These are phyloP conservation scores for Epichloe gansuensis DNA, from an alignment of 2,329 filamentous ascomycete species.

Conservation along the genomic window DNA sequence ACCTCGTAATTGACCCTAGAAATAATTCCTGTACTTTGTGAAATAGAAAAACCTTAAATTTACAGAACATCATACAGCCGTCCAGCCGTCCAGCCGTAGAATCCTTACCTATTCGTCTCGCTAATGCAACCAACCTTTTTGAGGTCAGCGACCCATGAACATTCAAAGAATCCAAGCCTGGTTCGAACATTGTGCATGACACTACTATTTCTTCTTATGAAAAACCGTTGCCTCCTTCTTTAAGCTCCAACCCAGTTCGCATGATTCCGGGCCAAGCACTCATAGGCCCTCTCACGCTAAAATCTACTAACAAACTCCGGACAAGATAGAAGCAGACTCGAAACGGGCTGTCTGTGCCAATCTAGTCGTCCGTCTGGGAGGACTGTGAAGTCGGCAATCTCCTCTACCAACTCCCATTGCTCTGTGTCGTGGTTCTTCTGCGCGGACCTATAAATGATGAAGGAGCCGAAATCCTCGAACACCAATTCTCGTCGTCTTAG, in stretches of 20 bases:
- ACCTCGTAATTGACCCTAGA: too few relatives aligned
- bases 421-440: slow-evolving; percentile 19
- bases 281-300: too few relatives aligned
- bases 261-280: too few relatives aligned
- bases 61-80: background rate
- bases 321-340: slow-evolving; percentile 20
- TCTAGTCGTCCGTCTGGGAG: slow-evolving; percentile 18
- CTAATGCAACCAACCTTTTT: background rate
- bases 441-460: slow-evolving; percentile 25
- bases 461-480: slow-evolving; percentile 26
- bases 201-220: too few relatives aligned
- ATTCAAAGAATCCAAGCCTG: too few relatives aligned
- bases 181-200: too few relatives aligned
- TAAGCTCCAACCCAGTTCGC: too few relatives aligned
- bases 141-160: too few relatives aligned
- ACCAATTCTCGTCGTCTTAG: slow-evolving; percentile 25
- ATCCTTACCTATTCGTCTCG: background rate
- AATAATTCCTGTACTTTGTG: too few relatives aligned
- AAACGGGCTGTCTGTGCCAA: slow-evolving; percentile 26
- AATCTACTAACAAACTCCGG: slow-evolving; percentile 14
- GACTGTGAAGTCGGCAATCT: slow-evolving; percentile 21
- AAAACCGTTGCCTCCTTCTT: too few relatives aligned
- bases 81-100: background rate
- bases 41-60: background rate
- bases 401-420: slow-evolving; percentile 26